Percentiles rank a stretch among this genome's conserved stretches.
Evolutionary conservation across 139 green algal species (phyloP).

Genomic region (Spirogloea muscicola): DNA sequence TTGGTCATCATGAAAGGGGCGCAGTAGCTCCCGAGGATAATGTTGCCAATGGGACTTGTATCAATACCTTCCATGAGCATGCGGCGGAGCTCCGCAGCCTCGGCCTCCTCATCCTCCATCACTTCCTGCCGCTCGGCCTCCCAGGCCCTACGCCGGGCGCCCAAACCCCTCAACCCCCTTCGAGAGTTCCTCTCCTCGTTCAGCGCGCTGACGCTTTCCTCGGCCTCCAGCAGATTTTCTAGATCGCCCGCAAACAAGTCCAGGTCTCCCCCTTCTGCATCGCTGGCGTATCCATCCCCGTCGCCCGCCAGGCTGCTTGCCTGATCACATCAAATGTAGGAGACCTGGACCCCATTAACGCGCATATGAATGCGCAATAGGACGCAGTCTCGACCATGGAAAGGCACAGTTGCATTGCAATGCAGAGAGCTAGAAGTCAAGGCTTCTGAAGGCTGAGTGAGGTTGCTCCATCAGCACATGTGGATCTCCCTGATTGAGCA

Average conservation of each 20-base stretch:
- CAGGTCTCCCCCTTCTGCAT: constrained; percentile 34
- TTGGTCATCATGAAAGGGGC: no score
- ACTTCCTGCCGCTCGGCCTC: constrained; percentile 36
- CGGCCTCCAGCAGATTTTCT: constrained; percentile 44
- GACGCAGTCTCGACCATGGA: no score
- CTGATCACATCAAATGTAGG: not conserved
- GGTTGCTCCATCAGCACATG: no score
- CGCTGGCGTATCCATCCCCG: not conserved
- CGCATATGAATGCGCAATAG: no score
- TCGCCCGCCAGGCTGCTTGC: constrained; percentile 4
- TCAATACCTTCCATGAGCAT: constrained; percentile 44
- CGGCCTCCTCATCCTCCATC: constrained; percentile 46
- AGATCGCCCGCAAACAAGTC: constrained; percentile 43
- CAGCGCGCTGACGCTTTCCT: constrained; percentile 47
- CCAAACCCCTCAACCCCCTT: not conserved
- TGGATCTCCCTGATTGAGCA: not conserved
- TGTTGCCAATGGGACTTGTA: no score
- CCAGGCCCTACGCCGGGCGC: not conserved
- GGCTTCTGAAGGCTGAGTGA: no score
- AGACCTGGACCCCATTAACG: not conserved
- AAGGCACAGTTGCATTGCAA: no score
- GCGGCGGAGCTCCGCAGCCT: constrained; percentile 16
- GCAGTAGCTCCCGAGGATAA: no score
- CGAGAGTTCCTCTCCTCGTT: constrained; percentile 17
- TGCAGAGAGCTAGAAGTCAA: no score